These are phyloP conservation scores for Maudiozyma bulderi DNA, from an alignment of 805 yeast genomes.

Conservation along the genomic window DNA sequence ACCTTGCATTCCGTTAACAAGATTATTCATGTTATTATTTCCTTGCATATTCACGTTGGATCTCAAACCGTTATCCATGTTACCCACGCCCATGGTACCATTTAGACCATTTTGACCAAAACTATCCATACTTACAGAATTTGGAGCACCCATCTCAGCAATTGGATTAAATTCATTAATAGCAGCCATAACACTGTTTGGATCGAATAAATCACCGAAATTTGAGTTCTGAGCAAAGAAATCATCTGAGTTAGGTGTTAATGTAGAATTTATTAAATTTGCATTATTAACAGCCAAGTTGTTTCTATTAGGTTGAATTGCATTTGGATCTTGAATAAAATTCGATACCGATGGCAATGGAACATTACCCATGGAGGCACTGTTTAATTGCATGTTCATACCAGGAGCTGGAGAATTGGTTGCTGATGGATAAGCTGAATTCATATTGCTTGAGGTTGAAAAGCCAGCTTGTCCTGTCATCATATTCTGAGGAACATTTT, in stretches of 20 bases:
- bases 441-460: background rate
- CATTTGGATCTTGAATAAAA: background rate
- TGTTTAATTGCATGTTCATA: conserved; percentile 1
- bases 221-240: conserved; percentile 26
- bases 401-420: conserved; percentile 2
- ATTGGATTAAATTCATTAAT: conserved; percentile 5
- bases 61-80: no score
- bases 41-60: conserved; percentile 1
- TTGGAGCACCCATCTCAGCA: background rate
- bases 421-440: conserved; percentile 7
- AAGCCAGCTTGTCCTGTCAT: background rate
- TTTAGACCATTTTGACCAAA: background rate
- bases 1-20: background rate
- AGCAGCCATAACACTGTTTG: conserved; percentile 26
- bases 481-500: background rate
- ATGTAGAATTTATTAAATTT: background rate
- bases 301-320: background rate
- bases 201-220: conserved; percentile 25
- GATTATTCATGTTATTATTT: background rate
- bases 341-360: conserved; percentile 1
- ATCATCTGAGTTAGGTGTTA: conserved; percentile 28
- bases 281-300: background rate
- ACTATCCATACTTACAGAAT: background rate
- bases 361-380: background rate
- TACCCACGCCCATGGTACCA: background rate